A percentile compares a stretch with the other conserved stretches of the same genome.
phyloP scores from a whole-genome alignment of 192 early-diverging fungal genomes.

The Backusella psychrophila region DNA sequence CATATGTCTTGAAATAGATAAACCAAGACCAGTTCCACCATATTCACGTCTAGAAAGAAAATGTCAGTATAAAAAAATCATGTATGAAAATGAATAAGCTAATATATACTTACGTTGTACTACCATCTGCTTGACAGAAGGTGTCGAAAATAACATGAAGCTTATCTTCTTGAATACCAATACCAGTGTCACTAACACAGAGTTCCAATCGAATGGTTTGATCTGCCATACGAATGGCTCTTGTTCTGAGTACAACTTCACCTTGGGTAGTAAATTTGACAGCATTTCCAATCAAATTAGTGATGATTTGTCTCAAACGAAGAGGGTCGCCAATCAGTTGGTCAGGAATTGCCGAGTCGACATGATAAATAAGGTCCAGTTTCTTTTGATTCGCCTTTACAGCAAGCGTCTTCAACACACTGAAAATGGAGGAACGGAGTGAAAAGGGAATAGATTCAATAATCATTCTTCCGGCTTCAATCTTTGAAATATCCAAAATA shows the following conservation, averaged over 20 bases:
- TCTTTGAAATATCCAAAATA: slow-evolving; percentile 69
- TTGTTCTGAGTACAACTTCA: slow-evolving; percentile 18
- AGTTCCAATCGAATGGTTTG: slow-evolving; percentile 58
- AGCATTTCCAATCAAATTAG: slow-evolving; percentile 73
- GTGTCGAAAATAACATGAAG: slow-evolving; percentile 74
- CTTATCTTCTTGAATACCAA: slow-evolving; percentile 82
- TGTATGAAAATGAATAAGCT: neutral
- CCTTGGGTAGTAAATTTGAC: slow-evolving; percentile 62
- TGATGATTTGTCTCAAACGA: slow-evolving; percentile 67
- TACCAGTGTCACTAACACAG: slow-evolving; percentile 78
- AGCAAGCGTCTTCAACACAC: slow-evolving; percentile 61
- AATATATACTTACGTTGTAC: slow-evolving; percentile 51
- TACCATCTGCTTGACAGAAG: slow-evolving; percentile 81
- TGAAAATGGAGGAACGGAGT: slow-evolving; percentile 52
- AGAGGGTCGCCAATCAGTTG: slow-evolving; percentile 66
- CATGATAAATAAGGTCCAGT: slow-evolving; percentile 55
- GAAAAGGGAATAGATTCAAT: slow-evolving; percentile 65
- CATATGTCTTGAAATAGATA: slow-evolving; percentile 79
- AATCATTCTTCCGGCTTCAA: slow-evolving; percentile 72
- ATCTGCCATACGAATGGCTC: slow-evolving; percentile 13
- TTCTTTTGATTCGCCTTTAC: slow-evolving; percentile 63
- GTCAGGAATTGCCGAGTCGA: slow-evolving; percentile 58
- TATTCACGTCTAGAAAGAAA: slow-evolving; percentile 57
- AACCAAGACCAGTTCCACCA: slow-evolving; percentile 85
- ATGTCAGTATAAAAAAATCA: neutral